Conservation (phyloP, 2,329 filamentous ascomycete species). For the Coccinonectria pachysandricola region DNA sequence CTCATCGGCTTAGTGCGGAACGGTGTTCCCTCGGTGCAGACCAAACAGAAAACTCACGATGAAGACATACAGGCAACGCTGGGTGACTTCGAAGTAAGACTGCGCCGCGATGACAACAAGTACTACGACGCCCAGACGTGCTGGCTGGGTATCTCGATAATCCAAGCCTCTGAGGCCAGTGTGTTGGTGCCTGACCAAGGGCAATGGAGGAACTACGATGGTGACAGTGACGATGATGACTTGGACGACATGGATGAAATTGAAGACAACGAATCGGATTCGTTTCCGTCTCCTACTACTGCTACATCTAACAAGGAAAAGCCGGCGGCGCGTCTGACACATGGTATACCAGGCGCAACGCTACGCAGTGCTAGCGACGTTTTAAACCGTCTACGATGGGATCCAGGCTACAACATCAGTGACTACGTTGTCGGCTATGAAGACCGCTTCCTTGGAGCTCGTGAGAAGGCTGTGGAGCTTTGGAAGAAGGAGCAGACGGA, state of each 20-base stretch:
- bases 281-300: too few relatives aligned
- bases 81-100: constrained; percentile 37
- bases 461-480: constrained; percentile 41
- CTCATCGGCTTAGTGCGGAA: constrained; percentile 44
- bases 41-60: constrained; percentile 32
- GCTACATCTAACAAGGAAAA: too few relatives aligned
- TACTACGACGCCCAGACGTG: constrained; percentile 39
- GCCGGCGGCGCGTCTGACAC: too few relatives aligned
- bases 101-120: constrained; percentile 33
- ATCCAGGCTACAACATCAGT: constrained; percentile 38
- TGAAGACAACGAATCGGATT: constrained; percentile 8
- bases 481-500: constrained; percentile 55
- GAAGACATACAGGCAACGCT: constrained; percentile 34
- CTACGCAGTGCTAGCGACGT: constrained; percentile 48
- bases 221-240: constrained; percentile 27
- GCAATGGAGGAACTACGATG: constrained; percentile 33
- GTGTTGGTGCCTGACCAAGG: constrained; percentile 35
- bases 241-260: constrained; percentile 23
- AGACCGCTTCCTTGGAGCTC: constrained; percentile 46
- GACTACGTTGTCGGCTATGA: constrained; percentile 52
- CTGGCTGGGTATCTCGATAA: constrained; percentile 37
- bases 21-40: constrained; percentile 21
- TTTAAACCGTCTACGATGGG: constrained; percentile 50
- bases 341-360: too few relatives aligned
- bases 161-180: constrained; percentile 28